Evolutionary conservation across 805 yeast genomes (phyloP).

Genomic region (Yarrowia divulgata): DNA sequence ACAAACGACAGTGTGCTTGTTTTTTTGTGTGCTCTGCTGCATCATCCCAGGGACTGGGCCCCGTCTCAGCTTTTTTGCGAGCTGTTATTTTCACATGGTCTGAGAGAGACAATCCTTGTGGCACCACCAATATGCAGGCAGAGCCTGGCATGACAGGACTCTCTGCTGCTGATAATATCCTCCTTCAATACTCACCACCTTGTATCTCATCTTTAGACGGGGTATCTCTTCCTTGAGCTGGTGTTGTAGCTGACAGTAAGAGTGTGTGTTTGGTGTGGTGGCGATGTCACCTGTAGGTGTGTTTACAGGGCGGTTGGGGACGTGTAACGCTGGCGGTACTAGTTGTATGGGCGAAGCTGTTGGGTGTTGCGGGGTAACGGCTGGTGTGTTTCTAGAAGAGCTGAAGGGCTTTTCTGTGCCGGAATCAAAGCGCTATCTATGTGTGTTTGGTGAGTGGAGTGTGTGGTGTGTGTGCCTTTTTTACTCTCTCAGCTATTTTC

Average conservation of each 20-base stretch:
- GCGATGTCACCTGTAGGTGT: slow-evolving; percentile 5
- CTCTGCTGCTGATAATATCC: not conserved
- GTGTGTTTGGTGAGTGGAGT: not conserved
- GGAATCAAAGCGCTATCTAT: too few relatives aligned
- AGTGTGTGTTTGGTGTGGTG: not conserved
- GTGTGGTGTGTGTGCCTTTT: not conserved
- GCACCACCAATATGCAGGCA: slow-evolving; percentile 2
- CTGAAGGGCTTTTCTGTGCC: not conserved
- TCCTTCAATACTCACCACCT: slow-evolving; percentile 32
- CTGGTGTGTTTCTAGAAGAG: not conserved
- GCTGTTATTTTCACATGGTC: slow-evolving; percentile 1
- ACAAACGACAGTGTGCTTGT: not conserved
- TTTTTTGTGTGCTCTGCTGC: too few relatives aligned
- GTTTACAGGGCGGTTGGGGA: too few relatives aligned
- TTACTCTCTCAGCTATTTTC: not conserved
- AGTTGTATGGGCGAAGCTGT: not conserved
- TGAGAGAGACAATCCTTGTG: not conserved
- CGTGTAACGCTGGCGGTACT: not conserved
- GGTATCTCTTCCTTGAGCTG: not conserved
- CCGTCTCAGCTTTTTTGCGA: too few relatives aligned
- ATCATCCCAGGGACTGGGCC: too few relatives aligned
- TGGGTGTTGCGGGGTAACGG: slow-evolving; percentile 3
- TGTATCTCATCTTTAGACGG: slow-evolving; percentile 6
- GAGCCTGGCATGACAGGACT: not conserved
- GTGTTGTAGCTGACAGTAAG: not conserved